Base-by-base conservation (phyloP, 2,329 filamentous ascomycete species). In the Chrysosporium queenslandicum region DNA sequence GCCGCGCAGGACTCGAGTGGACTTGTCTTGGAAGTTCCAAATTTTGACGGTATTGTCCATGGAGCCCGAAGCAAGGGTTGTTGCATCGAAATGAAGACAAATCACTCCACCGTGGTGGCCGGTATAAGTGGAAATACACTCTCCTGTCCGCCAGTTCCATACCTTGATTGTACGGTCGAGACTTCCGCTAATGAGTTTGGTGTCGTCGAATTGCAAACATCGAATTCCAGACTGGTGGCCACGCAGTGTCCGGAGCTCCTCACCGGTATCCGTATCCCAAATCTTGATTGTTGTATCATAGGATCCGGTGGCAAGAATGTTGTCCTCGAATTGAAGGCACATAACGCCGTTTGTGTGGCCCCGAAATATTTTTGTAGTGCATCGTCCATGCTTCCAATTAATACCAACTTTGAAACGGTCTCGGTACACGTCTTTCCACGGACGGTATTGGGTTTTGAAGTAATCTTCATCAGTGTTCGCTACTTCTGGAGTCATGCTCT, bases 351-450 rank as follows among this genome's bases (percentile, higher is more conserved):
- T 96, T 9, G 80, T 83, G 68, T 97, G 85, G 1, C 90, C 91
- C 60, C 83, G 84, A 68, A 98, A 88, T 11, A 86, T 81, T 64
- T 85, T 89, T 59, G 87, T 85, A 5, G 83, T 83, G 70, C 85
- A 97, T 34, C 91, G 82, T 3, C 92, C 91, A 58, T 94, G 89
- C 67, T 95, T 94, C 92, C 92, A 98, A 67, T 97, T 97, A 55
- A 85, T 92, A 48, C 92, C 91, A 45, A 98, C 89, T 66, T 91
- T 92, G 76, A 91, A 97, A 14, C 87, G 81, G 66, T 96, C 91
- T 58, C 88, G 86, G 73, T 98, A 98, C 1, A 98, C 87, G 56
- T 94, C 89, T 69, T 98, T 98, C 92, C 92, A 98, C 0, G 85
- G 89, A 27, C 88, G 71, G 56, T 71, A 71, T 20, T 70, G 67